Conservation (phyloP, 2,329 filamentous ascomycete species). For the Fusarium sp. region DNA sequence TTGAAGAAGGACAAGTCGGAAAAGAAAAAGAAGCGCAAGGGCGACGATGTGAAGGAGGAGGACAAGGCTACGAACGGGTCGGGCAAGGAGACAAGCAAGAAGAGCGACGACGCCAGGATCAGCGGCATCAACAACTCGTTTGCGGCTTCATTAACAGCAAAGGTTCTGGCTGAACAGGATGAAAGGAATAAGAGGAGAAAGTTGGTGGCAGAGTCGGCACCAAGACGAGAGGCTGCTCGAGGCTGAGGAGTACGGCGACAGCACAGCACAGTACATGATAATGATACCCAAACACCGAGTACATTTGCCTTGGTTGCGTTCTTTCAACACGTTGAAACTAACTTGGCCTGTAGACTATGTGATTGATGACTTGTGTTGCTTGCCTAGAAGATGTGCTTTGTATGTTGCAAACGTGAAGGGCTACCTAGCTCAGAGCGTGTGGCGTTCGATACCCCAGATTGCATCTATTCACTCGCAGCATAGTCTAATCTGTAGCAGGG, state of each 20-base stretch:
- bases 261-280: slow-evolving; percentile 1
- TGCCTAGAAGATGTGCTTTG: too few species aligned
- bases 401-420: too few species aligned
- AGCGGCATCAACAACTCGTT: slow-evolving; percentile 86
- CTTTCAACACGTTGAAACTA: too few species aligned
- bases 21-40: slow-evolving; percentile 76
- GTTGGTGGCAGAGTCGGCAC: slow-evolving; percentile 53
- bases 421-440: too few species aligned
- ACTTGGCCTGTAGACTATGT: too few species aligned
- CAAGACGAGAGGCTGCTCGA: slow-evolving; percentile 24
- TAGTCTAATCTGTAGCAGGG: too few species aligned
- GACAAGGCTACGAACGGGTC: slow-evolving; percentile 62
- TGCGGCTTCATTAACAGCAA: slow-evolving; percentile 85
- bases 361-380: too few species aligned
- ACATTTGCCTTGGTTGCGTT: background rate
- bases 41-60: slow-evolving; percentile 49
- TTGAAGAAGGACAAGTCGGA: slow-evolving; percentile 79
- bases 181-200: slow-evolving; percentile 82
- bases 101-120: slow-evolving; percentile 50
- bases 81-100: slow-evolving; percentile 43
- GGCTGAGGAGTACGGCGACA: slow-evolving; percentile 21
- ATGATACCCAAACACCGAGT: slow-evolving; percentile 36
- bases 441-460: too few species aligned
- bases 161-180: slow-evolving; percentile 87
- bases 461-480: too few species aligned